A percentile compares a stretch with the other conserved stretches of the same genome.
phyloP scores from a whole-genome alignment of 208 protist species.

The Crithidia bombi region DNA sequence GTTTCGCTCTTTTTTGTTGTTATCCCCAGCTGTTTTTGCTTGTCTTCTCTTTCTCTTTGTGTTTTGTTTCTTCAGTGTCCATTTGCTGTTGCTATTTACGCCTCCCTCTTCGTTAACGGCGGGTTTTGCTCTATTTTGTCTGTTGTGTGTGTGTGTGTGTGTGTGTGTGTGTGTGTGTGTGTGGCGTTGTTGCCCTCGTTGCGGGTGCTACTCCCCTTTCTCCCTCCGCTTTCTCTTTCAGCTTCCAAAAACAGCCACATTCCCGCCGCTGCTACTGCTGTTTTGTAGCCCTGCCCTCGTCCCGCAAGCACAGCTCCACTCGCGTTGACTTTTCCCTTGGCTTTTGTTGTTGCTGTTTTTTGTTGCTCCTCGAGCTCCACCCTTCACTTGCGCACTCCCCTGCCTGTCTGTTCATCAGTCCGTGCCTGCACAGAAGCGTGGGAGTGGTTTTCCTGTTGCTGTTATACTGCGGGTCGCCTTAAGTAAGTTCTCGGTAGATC shows the following conservation, averaged over 20 bases:
- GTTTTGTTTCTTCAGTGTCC: conserved; percentile 3
- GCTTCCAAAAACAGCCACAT: too few relatives aligned
- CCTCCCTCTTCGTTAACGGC: background rate
- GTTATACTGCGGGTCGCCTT: too few relatives aligned
- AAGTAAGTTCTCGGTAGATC: too few relatives aligned
- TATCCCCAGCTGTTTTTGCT: too few relatives aligned
- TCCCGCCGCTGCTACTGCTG: background rate
- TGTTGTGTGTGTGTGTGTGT: conserved; percentile 2
- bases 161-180: conserved; percentile 17
- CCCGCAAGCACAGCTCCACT: too few relatives aligned
- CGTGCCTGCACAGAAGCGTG: too few relatives aligned
- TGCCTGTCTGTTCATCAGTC: conserved; percentile 9
- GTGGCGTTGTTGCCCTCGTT: background rate
- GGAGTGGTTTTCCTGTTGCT: too few relatives aligned
- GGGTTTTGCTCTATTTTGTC: conserved; percentile 3
- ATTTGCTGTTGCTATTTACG: conserved; percentile 2
- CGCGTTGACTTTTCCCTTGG: background rate
- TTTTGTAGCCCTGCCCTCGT: background rate
- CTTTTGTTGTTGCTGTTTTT: conserved; percentile 16
- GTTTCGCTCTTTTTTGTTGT: too few relatives aligned
- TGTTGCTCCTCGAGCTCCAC: too few relatives aligned
- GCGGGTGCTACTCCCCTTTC: conserved; percentile 1
- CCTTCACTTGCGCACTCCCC: too few relatives aligned
- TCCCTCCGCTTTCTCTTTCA: background rate
- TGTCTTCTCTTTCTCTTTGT: background rate